Evolutionary conservation across 208 protist genomes (phyloP), one percentile per base, ranked within the genome.

Genomic region (Wallacemonas sp.): DNA sequence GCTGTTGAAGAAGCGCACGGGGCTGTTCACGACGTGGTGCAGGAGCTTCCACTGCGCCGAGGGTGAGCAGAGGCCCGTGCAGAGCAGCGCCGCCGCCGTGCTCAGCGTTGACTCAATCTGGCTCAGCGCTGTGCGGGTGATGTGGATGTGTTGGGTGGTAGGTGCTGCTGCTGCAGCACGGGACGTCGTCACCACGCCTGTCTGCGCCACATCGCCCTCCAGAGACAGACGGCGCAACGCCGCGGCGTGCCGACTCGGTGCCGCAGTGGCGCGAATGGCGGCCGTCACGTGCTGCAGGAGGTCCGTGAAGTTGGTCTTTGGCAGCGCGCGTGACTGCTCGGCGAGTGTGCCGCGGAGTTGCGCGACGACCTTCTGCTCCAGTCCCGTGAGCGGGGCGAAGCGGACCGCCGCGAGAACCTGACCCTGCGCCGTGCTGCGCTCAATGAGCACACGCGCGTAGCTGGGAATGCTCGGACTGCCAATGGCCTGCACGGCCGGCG

Each of bases 11-110:
- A 80, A 65, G 41, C 78, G 74, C 19, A 95, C 78, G 1, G 90
- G 78, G 9, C 78, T 76, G 54, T 88, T 82, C 44, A 93, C 84
- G 39, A 92, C 61, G 66, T 74, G 78, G 36, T 72, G 75, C n/a
- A 95, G 62, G 32, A 92, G 75, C 65, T 84, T 66, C 54, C 74
- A 46, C 21, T 70, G 67, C 0, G 71, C 62, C 21, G 70, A 79
- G 16, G 74, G 43, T 9, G 66, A 68, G 43, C 70, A 56, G 24
- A 68, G 61, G 29, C 80, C 60, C 11, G 76, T 76, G 16, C 57
- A 54, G 32, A 90, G 65, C 48, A 87, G 71, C 38, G 81, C 85
- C 26, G 81, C 85, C 30, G 78, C 83, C 0, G 75, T 62, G 29
- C 76, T 76, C 29, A 85, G 52, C 46, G 66, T 48, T 32, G 73